phyloP scores from a whole-genome alignment of 1,139 yeast species.

The Groenewaldozyma sp. region DNA sequence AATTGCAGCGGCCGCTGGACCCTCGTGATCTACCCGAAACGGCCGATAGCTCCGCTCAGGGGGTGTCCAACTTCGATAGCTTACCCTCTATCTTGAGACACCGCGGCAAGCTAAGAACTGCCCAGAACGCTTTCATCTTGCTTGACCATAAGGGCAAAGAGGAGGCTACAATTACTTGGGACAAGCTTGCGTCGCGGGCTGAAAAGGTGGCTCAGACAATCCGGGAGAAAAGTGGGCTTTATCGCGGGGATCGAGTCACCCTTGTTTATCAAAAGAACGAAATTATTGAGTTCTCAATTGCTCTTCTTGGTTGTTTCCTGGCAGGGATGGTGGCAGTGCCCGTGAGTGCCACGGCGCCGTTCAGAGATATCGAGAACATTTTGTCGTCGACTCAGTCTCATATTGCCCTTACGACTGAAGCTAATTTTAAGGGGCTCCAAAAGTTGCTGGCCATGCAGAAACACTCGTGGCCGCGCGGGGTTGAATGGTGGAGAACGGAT shows the following conservation, averaged over 20 bases:
- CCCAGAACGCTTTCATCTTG: conserved; percentile 62
- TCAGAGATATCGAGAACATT: conserved; percentile 63
- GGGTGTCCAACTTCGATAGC: conserved; percentile 40
- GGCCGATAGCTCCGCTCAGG: conserved; percentile 22
- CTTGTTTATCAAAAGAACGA: conserved; percentile 79
- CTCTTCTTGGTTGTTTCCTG: conserved; percentile 82
- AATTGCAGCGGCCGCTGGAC: conserved; percentile 32
- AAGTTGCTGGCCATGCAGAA: conserved; percentile 40
- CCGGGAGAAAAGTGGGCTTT: conserved; percentile 60
- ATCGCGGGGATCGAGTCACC: conserved; percentile 75
- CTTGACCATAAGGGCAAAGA: conserved; percentile 81
- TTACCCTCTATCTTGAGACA: conserved; percentile 64
- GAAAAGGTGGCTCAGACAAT: conserved; percentile 87
- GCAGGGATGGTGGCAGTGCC: conserved; percentile 97
- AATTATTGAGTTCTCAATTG: conserved; percentile 74
- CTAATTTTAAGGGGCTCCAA: conserved; percentile 63
- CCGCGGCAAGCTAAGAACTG: conserved; percentile 56
- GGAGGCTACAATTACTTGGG: conserved; percentile 73
- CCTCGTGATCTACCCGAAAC: conserved; percentile 35
- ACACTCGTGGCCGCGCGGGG: conserved; percentile 47
- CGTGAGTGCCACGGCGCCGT: conserved; percentile 57
- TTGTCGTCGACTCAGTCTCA: conserved; percentile 69
- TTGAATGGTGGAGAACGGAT: conserved; percentile 75
- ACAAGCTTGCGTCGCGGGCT: conserved; percentile 70
- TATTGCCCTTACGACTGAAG: conserved; percentile 71